phyloP scores from a whole-genome alignment of 495 filamentous ascomycete genomes.

The Penicillium cataractarum region DNA sequence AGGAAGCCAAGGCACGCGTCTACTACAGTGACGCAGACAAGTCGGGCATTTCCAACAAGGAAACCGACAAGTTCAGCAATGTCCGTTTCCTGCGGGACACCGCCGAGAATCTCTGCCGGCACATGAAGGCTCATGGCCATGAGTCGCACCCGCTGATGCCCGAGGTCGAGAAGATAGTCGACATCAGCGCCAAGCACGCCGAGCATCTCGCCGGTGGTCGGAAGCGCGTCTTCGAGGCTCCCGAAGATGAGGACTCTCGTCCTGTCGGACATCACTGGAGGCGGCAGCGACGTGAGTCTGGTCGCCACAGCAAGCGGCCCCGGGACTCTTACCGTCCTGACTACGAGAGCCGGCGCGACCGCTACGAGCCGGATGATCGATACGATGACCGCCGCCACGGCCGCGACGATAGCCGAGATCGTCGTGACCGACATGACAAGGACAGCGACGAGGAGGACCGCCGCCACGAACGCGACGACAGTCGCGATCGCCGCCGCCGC shows the following conservation, averaged over 20 bases:
- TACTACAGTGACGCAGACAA: constrained; percentile 26
- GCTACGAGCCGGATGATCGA: background rate
- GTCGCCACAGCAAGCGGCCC: background rate
- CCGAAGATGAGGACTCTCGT: constrained; percentile 1
- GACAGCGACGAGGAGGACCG: background rate
- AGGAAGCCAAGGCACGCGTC: constrained; percentile 44
- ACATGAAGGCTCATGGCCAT: constrained; percentile 32
- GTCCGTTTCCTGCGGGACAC: constrained; percentile 55
- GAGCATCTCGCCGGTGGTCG: constrained; percentile 46
- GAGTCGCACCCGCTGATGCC: constrained; percentile 29
- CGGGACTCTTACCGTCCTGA: background rate
- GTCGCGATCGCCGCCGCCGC: too few species aligned
- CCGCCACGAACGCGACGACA: background rate
- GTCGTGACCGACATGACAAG: too few species aligned
- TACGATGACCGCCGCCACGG: background rate
- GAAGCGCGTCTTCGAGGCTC: constrained; percentile 45
- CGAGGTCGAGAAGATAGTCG: constrained; percentile 38
- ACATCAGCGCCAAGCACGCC: constrained; percentile 36
- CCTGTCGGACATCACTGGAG: background rate
- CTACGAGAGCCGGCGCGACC: background rate
- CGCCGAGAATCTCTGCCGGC: constrained; percentile 47
- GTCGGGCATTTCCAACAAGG: constrained; percentile 11
- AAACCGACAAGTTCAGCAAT: constrained; percentile 28
- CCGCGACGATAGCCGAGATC: background rate
- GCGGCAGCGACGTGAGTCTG: background rate